Conservation (phyloP, 768 basidiomycete genomes). For the Cyathus striatus region DNA sequence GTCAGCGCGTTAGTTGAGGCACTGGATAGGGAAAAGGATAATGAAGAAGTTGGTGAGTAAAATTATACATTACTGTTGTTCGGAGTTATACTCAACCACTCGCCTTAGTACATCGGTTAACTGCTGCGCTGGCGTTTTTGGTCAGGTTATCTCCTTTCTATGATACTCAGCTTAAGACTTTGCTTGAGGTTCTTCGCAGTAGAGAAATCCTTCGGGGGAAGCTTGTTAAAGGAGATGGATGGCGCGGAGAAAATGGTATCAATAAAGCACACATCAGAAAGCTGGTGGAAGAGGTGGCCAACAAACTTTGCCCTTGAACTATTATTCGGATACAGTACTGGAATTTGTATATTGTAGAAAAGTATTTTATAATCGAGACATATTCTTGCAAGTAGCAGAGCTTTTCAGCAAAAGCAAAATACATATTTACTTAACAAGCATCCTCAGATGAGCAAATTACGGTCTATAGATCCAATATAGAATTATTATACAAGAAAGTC, state of each 20-base stretch:
- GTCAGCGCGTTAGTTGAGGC: conserved; percentile 81
- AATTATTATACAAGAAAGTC: no score
- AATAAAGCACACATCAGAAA: conserved; percentile 62
- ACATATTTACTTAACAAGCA: no score
- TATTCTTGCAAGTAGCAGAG: no score
- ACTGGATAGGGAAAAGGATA: conserved; percentile 60
- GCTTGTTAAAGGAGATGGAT: conserved; percentile 37
- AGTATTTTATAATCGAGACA: no score
- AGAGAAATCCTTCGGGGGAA: conserved; percentile 54
- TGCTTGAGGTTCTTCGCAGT: conserved; percentile 72
- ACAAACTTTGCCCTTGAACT: conserved; percentile 34
- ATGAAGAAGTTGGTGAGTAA: conserved; percentile 75
- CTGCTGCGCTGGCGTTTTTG: conserved; percentile 73
- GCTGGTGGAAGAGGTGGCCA: conserved; percentile 61
- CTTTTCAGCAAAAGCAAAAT: no score
- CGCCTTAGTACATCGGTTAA: conserved; percentile 74
- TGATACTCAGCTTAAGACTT: conserved; percentile 41
- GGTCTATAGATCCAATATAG: no score
- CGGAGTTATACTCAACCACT: conserved; percentile 3
- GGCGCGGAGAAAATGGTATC: conserved; percentile 45
- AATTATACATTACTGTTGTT: conserved; percentile 2
- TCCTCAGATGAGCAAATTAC: no score
- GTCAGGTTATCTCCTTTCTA: conserved; percentile 72
- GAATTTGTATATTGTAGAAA: no score
- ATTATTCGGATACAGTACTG: no score